Evolutionary conservation across 805 yeast genomes (phyloP).

Genomic region (Lipomyces sp.): DNA sequence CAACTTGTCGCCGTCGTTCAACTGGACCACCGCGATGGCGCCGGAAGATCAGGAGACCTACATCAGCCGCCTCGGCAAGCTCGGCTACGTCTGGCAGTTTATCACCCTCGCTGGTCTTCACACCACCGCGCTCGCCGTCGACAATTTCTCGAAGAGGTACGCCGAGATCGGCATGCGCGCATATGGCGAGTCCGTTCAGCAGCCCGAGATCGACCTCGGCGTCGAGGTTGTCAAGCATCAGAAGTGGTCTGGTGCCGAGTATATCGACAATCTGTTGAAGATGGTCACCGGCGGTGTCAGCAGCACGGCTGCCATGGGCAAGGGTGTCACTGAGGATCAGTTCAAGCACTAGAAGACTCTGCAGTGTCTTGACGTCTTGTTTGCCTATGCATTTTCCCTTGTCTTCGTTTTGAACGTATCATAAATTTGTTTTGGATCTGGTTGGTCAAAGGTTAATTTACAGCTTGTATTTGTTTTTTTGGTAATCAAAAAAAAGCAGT

Average conservation of each 20-base stretch:
- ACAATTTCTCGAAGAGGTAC: slow-evolving; percentile 75
- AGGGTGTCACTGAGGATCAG: slow-evolving; percentile 96
- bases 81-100: slow-evolving; percentile 97
- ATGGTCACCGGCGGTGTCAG: slow-evolving; percentile 91
- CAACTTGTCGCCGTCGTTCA: slow-evolving; percentile 94
- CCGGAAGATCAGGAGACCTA: slow-evolving; percentile 84
- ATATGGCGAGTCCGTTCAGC: slow-evolving; percentile 83
- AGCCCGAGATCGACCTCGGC: slow-evolving; percentile 78
- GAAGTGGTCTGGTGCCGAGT: slow-evolving; percentile 98
- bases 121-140: slow-evolving; percentile 89
- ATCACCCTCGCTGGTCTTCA: slow-evolving; percentile 96
- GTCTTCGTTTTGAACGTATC: slow-evolving; percentile 7
- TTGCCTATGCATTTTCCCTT: not conserved
- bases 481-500: too few species aligned
- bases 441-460: too few species aligned
- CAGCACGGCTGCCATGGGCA: slow-evolving; percentile 97
- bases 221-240: slow-evolving; percentile 97
- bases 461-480: too few species aligned
- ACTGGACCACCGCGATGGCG: slow-evolving; percentile 95
- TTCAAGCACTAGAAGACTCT: slow-evolving; percentile 74
- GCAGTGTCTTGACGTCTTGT: not conserved
- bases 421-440: not conserved
- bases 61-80: slow-evolving; percentile 76
- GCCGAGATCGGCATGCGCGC: slow-evolving; percentile 90
- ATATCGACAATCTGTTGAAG: slow-evolving; percentile 84